Conservation (phyloP, 441 rosid genomes). For the Erodium texanum region DNA sequence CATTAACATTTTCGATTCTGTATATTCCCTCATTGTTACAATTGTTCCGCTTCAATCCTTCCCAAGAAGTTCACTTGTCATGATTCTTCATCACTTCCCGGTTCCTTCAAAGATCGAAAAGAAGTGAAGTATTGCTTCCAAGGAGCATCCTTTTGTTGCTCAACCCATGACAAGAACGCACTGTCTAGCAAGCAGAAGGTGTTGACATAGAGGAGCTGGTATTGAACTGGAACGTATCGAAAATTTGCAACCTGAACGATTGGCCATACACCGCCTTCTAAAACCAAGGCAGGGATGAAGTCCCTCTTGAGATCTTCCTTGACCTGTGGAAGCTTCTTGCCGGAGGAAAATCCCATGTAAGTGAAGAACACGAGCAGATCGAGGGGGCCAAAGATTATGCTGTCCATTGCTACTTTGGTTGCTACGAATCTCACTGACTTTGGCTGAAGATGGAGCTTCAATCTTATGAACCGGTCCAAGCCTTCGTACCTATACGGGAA, state of each 20-base stretch:
- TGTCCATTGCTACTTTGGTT: constrained; percentile 80
- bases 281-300: constrained; percentile 76
- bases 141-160: constrained; percentile 90
- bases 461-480: constrained; percentile 63
- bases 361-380: constrained; percentile 82
- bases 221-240: constrained; percentile 74
- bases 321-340: constrained; percentile 60
- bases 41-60: not conserved
- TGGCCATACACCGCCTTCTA: constrained; percentile 92
- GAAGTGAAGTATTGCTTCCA: constrained; percentile 84
- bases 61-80: constrained; percentile 21
- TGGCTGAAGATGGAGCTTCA: constrained; percentile 56
- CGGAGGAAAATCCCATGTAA: constrained; percentile 79
- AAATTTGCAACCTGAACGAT: constrained; percentile 81
- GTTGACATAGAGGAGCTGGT: constrained; percentile 93
- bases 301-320: constrained; percentile 88
- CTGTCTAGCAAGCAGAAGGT: constrained; percentile 88
- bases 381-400: constrained; percentile 76
- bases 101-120: constrained; percentile 44
- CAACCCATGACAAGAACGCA: constrained; percentile 82
- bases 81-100: constrained; percentile 40
- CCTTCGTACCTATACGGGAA: constrained; percentile 59
- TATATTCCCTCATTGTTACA: constrained; percentile 12
- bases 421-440: constrained; percentile 66
- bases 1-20: not conserved